Evolutionary conservation across 306 rosid species (phyloP), one percentile per base, ranked within the genome.

Genomic region (Acacia crassicarpa): DNA sequence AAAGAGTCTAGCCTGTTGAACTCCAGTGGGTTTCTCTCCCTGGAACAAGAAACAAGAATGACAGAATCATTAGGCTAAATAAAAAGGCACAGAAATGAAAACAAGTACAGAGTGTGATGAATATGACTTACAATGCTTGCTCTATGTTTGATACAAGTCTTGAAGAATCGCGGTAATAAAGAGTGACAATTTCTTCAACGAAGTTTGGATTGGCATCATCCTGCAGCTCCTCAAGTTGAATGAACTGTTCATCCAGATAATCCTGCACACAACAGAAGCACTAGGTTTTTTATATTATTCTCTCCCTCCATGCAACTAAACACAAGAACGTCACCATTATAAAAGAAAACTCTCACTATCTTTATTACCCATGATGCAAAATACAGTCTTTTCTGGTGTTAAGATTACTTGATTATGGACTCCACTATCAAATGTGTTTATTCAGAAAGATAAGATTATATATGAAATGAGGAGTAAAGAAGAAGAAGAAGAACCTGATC

Each of bases 141-240:
- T 94, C 97, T 68, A 94, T 76, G 91, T 77, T 92, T 49, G 91
- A 83, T 75, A 94, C 78, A n/a, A 89, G 86, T 72, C 94, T 87
- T 1, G 90, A 83, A 3, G 98, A 94, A 78, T 94, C 97, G 6
- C 91, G 88, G 79, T 91, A 94, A 85, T 89, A 88, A 76, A 87
- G 91, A 67, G 92, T 92, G 41, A 89, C 97, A 56, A 94, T 86
- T 84, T 94, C 98, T 78, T 94, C 98, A 44, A 94, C 98, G 81
- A 94, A 94, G 81, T 94, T 92, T 63, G 97, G 97, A 76, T 91
- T 94, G 68, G 91, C 88, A 81, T 91, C 97, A 81, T 94, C 98
- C 80, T 89, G 97, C 53, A 94, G 83, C 70, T 92, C 98, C 83
- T 94, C 98, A 72, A 94, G 67, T 67, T 94, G 98, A 67, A 91